phyloP scores from a whole-genome alignment of 108 stramenopile species.

The Chaetoceros muelleri region DNA sequence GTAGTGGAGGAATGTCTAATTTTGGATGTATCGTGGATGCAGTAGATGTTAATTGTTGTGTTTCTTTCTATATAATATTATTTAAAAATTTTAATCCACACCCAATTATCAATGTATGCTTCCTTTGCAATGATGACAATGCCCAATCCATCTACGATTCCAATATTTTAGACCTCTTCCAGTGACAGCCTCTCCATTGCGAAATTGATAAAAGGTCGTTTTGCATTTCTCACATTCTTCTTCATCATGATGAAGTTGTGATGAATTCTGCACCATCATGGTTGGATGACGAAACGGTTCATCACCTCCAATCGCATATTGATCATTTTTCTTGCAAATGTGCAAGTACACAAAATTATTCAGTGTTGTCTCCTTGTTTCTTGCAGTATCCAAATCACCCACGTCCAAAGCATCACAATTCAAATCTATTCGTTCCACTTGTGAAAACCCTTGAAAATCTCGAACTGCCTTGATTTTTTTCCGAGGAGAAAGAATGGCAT shows the following conservation, averaged over 20 bases:
- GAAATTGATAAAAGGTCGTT: constrained; percentile 35
- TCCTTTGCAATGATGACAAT: constrained; percentile 45
- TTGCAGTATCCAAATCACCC: constrained; percentile 18
- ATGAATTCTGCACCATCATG: too few relatives aligned
- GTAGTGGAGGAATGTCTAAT: too few relatives aligned
- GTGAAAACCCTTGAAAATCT: constrained; percentile 48
- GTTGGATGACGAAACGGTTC: constrained; percentile 12
- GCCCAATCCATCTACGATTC: constrained; percentile 49
- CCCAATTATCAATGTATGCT: too few relatives aligned
- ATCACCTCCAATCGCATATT: constrained; percentile 7
- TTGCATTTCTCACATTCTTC: constrained; percentile 23
- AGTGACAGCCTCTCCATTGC: constrained; percentile 34
- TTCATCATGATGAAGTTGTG: constrained; percentile 20
- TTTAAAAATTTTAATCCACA: too few relatives aligned
- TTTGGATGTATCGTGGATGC: too few relatives aligned
- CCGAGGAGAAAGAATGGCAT: constrained; percentile 54
- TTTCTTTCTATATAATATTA: too few relatives aligned
- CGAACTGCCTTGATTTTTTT: constrained; percentile 45
- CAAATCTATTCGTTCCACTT: constrained; percentile 25
- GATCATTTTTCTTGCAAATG: background rate
- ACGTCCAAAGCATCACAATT: constrained; percentile 7
- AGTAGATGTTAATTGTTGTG: too few relatives aligned
- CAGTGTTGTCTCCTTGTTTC: background rate
- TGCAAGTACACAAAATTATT: constrained; percentile 2
- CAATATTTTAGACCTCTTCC: constrained; percentile 46